Percentiles rank a stretch among this genome's conserved stretches.
phyloP scores from a whole-genome alignment of 371 early-diverging fungal species.

The Mucor racemosus region DNA sequence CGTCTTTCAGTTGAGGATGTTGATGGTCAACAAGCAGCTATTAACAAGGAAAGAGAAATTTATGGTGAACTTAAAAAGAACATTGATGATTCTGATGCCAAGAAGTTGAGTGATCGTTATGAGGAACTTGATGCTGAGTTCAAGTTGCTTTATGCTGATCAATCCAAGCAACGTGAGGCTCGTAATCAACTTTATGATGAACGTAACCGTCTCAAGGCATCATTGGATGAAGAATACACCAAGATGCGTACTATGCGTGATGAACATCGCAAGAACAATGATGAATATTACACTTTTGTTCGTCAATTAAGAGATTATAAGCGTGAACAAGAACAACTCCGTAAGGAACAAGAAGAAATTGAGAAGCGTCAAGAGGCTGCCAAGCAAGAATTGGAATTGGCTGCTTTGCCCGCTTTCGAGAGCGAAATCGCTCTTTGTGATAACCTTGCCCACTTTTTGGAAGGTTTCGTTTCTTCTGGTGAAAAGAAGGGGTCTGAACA shows the following conservation, averaged over 20 bases:
- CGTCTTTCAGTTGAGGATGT: conserved; percentile 77
- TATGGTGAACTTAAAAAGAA: conserved; percentile 69
- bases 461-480: conserved; percentile 36
- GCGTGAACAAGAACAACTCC: conserved; percentile 66
- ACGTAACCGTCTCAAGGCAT: conserved; percentile 71
- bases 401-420: conserved; percentile 88
- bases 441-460: conserved; percentile 75
- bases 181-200: conserved; percentile 79
- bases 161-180: conserved; percentile 62
- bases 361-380: conserved; percentile 68
- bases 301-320: conserved; percentile 77
- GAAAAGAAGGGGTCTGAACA: conserved; percentile 36
- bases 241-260: conserved; percentile 70
- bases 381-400: conserved; percentile 79
- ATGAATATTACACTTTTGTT: conserved; percentile 77
- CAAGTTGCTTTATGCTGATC: conserved; percentile 63
- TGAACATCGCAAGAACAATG: conserved; percentile 75
- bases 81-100: conserved; percentile 69
- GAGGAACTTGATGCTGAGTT: conserved; percentile 72
- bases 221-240: conserved; percentile 75
- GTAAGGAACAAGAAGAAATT: conserved; percentile 71
- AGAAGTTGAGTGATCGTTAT: conserved; percentile 69
- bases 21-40: conserved; percentile 67
- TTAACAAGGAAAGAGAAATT: conserved; percentile 75
- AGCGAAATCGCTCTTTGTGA: conserved; percentile 86